Evolutionary conservation across 495 filamentous ascomycete genomes (phyloP).

Genomic region (Talaromyces trachyspermus): DNA sequence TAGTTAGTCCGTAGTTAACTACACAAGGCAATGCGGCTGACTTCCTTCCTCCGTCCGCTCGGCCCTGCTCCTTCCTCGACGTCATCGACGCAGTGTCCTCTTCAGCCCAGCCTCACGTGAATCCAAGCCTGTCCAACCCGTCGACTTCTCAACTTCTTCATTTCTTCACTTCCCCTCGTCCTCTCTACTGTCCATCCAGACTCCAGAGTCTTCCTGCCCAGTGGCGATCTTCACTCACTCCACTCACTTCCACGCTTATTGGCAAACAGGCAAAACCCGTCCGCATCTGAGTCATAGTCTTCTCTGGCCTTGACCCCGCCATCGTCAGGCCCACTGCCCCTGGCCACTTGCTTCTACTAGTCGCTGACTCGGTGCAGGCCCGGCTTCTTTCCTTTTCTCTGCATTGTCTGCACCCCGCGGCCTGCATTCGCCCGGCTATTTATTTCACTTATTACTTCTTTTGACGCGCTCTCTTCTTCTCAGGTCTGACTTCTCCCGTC

Average conservation of each 20-base stretch:
- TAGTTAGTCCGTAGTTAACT: neutral
- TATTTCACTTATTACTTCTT: too few relatives aligned
- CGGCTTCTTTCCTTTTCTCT: neutral
- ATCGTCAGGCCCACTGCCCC: constrained; percentile 4
- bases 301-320: constrained; percentile 1
- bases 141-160: constrained; percentile 1
- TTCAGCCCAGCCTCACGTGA: constrained; percentile 6
- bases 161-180: neutral
- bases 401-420: too few relatives aligned
- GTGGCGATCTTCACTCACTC: neutral
- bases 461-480: too few relatives aligned
- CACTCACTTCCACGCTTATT: too few relatives aligned
- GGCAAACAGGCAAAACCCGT: too few relatives aligned
- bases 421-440: too few relatives aligned
- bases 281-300: neutral
- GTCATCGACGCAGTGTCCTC: too few relatives aligned
- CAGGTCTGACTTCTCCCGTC: neutral
- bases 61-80: too few relatives aligned
- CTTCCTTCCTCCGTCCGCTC: too few relatives aligned
- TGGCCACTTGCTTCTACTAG: too few relatives aligned
- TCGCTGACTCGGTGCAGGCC: too few relatives aligned
- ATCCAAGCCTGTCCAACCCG: too few relatives aligned
- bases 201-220: neutral
- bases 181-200: neutral
- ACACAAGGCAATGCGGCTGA: constrained; percentile 2